Percentiles rank a stretch among this genome's conserved stretches.
Conservation (phyloP, 805 yeast species). For the Tetrapisispora iriomotensis region DNA sequence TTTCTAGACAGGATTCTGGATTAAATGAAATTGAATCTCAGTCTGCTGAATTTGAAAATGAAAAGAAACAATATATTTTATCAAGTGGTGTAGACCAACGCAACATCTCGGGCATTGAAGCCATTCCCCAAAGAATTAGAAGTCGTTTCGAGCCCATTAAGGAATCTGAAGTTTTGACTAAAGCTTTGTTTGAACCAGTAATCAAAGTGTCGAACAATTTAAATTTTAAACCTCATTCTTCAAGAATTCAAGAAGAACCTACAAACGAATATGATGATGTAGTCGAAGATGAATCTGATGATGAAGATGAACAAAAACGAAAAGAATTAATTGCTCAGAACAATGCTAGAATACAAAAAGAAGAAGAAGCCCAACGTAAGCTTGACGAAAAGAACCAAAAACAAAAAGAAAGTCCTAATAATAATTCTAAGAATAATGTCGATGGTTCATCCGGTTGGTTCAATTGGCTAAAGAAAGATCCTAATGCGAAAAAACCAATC, state of each 20-base stretch:
- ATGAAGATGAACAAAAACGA: constrained; percentile 15
- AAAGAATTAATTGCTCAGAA: constrained; percentile 14
- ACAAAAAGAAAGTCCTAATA: background rate
- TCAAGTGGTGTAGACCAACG: no score
- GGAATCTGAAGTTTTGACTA: constrained; percentile 12
- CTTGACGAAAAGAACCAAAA: background rate
- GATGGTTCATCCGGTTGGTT: constrained; percentile 34
- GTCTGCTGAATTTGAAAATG: no score
- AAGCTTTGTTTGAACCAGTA: constrained; percentile 21
- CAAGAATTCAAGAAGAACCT: constrained; percentile 32
- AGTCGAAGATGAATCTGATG: constrained; percentile 13
- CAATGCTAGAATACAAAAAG: constrained; percentile 9
- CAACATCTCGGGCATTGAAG: background rate
- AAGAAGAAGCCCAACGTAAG: constrained; percentile 5
- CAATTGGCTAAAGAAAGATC: constrained; percentile 53
- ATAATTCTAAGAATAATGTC: background rate
- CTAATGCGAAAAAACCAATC: constrained; percentile 63
- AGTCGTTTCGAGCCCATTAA: constrained; percentile 17
- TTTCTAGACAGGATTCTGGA: no score
- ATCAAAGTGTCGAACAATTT: constrained; percentile 13
- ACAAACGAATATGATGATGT: constrained; percentile 27
- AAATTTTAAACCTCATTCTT: constrained; percentile 1
- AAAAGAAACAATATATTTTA: no score
- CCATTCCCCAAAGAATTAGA: constrained; percentile 2
- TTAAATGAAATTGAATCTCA: no score